Evolutionary conservation across 768 basidiomycete species (phyloP).

Genomic region (Dictyophora rubrovolvata): DNA sequence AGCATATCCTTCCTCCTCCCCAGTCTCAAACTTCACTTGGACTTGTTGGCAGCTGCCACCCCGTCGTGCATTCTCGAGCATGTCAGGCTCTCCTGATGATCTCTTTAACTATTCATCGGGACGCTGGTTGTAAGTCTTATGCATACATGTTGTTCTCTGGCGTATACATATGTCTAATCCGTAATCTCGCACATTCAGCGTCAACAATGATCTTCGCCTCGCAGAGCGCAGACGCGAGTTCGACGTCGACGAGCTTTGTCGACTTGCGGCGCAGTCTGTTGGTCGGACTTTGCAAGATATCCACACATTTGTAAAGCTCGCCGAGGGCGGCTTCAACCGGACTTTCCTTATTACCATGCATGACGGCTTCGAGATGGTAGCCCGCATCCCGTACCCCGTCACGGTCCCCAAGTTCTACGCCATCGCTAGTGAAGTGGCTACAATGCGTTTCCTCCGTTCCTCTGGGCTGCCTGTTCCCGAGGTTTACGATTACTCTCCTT

Average conservation of each 20-base stretch:
- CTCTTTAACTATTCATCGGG: neutral
- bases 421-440: slow-evolving; percentile 24
- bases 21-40: no score
- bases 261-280: slow-evolving; percentile 36
- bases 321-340: slow-evolving; percentile 29
- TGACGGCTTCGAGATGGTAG: slow-evolving; percentile 18
- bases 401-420: slow-evolving; percentile 20
- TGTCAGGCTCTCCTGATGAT: neutral
- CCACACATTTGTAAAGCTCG: slow-evolving; percentile 29
- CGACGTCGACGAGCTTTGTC: slow-evolving; percentile 30
- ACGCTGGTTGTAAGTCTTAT: no score
- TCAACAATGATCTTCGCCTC: slow-evolving; percentile 30
- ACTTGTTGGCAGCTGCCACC: no score
- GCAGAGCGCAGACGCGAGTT: slow-evolving; percentile 34
- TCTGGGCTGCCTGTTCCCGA: slow-evolving; percentile 22
- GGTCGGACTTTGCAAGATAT: slow-evolving; percentile 29
- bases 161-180: slow-evolving; percentile 5
- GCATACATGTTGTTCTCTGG: slow-evolving; percentile 3
- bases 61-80: no score
- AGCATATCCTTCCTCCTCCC: no score
- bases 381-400: slow-evolving; percentile 20
- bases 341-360: slow-evolving; percentile 22
- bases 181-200: slow-evolving; percentile 9
- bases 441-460: slow-evolving; percentile 19
- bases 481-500: slow-evolving; percentile 22